These are phyloP conservation scores for Fusarium odoratissimum DNA, from an alignment of 2,329 filamentous ascomycete genomes.

Conservation along the genomic window DNA sequence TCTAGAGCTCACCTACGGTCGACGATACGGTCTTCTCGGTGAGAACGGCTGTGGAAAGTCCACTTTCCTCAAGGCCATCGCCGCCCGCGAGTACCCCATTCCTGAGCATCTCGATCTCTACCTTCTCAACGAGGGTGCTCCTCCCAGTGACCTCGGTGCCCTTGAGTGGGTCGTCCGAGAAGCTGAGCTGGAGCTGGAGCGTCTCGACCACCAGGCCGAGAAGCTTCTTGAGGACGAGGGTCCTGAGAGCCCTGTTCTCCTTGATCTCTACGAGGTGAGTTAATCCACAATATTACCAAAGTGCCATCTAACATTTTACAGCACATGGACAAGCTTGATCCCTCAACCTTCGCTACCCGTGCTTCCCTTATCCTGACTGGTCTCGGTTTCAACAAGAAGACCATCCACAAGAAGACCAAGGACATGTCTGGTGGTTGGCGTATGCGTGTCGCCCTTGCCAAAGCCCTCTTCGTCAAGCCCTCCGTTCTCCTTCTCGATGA, in stretches of 20 bases:
- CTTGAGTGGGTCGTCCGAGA: constrained; percentile 97
- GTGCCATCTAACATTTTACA: constrained; percentile 53
- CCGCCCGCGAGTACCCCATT: constrained; percentile 92
- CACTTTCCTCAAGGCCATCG: constrained; percentile 95
- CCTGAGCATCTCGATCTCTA: constrained; percentile 98
- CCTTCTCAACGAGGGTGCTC: constrained; percentile 95
- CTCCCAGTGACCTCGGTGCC: constrained; percentile 87
- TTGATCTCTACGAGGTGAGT: constrained; percentile 95
- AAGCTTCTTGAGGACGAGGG: constrained; percentile 91
- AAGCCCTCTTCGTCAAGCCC: constrained; percentile 98
- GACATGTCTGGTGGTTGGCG: constrained; percentile 99
- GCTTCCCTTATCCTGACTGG: constrained; percentile 97
- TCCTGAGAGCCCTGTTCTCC: constrained; percentile 87
- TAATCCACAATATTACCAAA: neutral
- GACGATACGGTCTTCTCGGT: constrained; percentile 92
- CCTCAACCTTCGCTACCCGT: constrained; percentile 94
- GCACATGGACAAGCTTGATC: constrained; percentile 99
- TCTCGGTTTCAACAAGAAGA: constrained; percentile 98
- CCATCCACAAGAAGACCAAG: constrained; percentile 99
- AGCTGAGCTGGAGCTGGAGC: constrained; percentile 91
- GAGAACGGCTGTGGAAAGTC: constrained; percentile 99
- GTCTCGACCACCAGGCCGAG: constrained; percentile 89
- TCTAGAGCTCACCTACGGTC: constrained; percentile 91
- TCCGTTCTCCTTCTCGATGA: constrained; percentile 96
- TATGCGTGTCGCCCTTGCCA: constrained; percentile 98